Evolutionary conservation across 1,139 yeast genomes (phyloP), one percentile per base, ranked within the genome.

Genomic region (Eremothecium gossypii): DNA sequence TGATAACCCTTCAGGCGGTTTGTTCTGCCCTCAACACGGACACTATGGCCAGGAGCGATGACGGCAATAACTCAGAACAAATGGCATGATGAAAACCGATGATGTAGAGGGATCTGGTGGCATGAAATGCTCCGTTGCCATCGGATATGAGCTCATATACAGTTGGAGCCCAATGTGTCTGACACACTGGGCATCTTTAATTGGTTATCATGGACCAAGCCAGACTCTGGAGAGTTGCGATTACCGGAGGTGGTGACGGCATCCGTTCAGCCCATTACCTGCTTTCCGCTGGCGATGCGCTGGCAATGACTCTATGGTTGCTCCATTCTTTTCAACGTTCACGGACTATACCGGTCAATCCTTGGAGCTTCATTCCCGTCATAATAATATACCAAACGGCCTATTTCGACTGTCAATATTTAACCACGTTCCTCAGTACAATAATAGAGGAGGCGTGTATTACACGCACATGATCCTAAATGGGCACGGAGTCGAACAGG

Each of bases 161-260:
- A 73, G 66, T 54, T 79, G 83, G 82, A 34, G 78, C 12, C 84
- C 84, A n/a, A 67, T 75, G 2, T 47, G 44, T 30, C 33, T 50
- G 11, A 40, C 26, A 41, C 45, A n/a, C 40, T 50, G n/a, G 43
- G 41, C 30, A 61, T 64, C 11, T 78, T 78, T 60, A 76, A 74
- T 55, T 77, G 83, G 83, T 69, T 74, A 57, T 70, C 78, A 3
- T 79, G 84, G 84, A 76, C 77, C 39, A 62, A 67, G 4, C 83
- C 83, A 13, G 50, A 68, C 31, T 73, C 49, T 69, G 70, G 43
- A 58, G 79, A 39, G 80, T 77, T 8, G 64, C 67, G 8, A 63
- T 79, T 33, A 74, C 79, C 2, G 86, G 85, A 2, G 57, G 69
- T 3, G 51, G 54, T 8, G 43, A 53, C 17, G 83, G 83, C 13